Conservation (phyloP, 345 rosid species). For the Euphorbia lathyris region DNA sequence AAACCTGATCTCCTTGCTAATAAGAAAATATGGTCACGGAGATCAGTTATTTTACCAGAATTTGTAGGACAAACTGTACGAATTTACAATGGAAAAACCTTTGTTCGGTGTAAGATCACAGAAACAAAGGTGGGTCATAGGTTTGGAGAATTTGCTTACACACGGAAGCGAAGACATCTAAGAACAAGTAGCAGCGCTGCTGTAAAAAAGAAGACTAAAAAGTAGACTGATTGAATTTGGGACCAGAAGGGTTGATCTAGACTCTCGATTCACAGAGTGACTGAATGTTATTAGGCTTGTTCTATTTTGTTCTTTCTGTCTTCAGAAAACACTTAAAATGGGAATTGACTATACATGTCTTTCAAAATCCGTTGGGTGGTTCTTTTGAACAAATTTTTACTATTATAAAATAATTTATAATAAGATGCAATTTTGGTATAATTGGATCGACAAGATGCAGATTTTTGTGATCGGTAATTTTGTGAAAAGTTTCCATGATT, state of each 20-base stretch:
- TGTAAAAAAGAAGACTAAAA: neutral
- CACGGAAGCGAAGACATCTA: slow-evolving; percentile 29
- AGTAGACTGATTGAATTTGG: neutral
- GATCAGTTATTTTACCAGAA: slow-evolving; percentile 42
- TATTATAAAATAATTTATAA: neutral
- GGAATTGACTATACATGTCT: too few relatives aligned
- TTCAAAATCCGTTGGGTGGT: neutral
- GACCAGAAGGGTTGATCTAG: neutral
- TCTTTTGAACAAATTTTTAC: neutral
- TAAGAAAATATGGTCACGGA: slow-evolving; percentile 40
- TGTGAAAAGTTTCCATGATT: neutral
- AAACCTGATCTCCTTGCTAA: slow-evolving; percentile 23
- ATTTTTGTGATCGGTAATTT: neutral
- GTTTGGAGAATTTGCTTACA: slow-evolving; percentile 49
- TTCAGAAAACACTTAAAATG: neutral
- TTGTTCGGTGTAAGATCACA: slow-evolving; percentile 47
- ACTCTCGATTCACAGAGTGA: neutral
- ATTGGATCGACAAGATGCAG: neutral
- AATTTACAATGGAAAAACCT: slow-evolving; percentile 45
- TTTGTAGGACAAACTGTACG: slow-evolving; percentile 34
- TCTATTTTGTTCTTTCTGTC: neutral
- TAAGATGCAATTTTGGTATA: neutral
- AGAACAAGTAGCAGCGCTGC: neutral
- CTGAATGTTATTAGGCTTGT: neutral
- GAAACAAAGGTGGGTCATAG: slow-evolving; percentile 54